Evolutionary conservation across 306 rosid species (phyloP).

Genomic region (Corylus heterophylla): DNA sequence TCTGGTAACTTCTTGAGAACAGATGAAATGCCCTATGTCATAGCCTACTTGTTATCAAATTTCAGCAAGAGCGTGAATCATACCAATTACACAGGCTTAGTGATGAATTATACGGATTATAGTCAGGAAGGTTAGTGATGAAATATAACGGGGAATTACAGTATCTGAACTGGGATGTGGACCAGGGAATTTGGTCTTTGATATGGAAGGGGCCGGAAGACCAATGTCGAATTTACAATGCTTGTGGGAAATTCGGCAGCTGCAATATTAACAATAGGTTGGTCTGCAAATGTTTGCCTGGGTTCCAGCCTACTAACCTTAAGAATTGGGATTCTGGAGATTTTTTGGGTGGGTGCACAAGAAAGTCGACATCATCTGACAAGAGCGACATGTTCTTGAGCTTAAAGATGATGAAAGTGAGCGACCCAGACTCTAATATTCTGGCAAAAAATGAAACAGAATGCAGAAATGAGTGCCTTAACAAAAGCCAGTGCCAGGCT

Average conservation of each 20-base stretch:
- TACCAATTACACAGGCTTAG: no score
- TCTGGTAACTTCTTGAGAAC: no score
- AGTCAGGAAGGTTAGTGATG: no score
- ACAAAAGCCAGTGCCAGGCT: neutral
- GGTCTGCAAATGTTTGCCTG: no score
- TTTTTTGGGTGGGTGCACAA: neutral
- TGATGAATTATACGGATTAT: no score
- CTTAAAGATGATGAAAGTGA: slow-evolving; percentile 14
- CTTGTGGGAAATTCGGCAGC: slow-evolving; percentile 40
- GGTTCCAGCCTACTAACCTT: no score
- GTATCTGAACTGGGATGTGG: no score
- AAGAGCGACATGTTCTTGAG: slow-evolving; percentile 11
- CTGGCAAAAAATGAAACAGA: neutral
- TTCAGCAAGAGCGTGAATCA: no score
- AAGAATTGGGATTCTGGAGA: neutral
- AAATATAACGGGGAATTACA: neutral
- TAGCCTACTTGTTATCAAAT: no score
- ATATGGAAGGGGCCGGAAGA: slow-evolving; percentile 4
- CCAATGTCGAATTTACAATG: neutral
- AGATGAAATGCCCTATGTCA: no score
- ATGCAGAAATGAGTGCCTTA: neutral
- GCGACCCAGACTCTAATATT: fast-evolving
- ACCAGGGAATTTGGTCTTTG: neutral
- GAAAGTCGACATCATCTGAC: no score
- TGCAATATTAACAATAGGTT: no score